These are phyloP conservation scores for Heteromeles arbutifolia DNA, from an alignment of 306 rosid species.

Conservation along the genomic window DNA sequence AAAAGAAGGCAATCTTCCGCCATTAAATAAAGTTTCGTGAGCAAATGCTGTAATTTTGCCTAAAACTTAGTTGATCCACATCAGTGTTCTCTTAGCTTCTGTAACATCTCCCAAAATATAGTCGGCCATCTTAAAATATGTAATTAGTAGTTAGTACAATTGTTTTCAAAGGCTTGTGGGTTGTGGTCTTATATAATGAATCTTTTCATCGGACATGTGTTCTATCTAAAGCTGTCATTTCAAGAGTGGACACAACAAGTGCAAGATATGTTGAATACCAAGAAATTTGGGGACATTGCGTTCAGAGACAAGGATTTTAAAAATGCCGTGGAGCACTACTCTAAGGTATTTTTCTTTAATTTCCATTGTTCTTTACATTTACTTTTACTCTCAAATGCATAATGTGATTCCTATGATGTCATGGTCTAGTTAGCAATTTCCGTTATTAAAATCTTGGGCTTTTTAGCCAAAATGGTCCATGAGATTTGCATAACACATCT, in stretches of 20 bases:
- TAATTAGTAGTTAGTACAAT: neutral
- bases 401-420: neutral
- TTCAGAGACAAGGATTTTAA: conserved; percentile 88
- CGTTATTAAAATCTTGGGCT: neutral
- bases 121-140: neutral
- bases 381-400: neutral
- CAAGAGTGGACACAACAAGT: conserved; percentile 98
- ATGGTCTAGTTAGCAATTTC: neutral
- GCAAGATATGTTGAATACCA: conserved; percentile 85
- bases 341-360: conserved; percentile 43
- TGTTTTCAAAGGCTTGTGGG: neutral
- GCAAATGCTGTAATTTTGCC: neutral
- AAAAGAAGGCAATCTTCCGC: neutral
- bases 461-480: too few species aligned
- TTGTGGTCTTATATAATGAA: neutral
- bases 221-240: conserved; percentile 65
- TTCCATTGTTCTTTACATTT: neutral
- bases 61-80: neutral
- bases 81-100: neutral
- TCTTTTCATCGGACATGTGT: neutral
- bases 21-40: neutral
- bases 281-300: conserved; percentile 81
- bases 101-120: neutral
- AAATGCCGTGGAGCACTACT: conserved; percentile 74
- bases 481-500: too few species aligned